These are phyloP conservation scores for Asclepias syriaca DNA, from an alignment of 257 asterid species.

Conservation along the genomic window DNA sequence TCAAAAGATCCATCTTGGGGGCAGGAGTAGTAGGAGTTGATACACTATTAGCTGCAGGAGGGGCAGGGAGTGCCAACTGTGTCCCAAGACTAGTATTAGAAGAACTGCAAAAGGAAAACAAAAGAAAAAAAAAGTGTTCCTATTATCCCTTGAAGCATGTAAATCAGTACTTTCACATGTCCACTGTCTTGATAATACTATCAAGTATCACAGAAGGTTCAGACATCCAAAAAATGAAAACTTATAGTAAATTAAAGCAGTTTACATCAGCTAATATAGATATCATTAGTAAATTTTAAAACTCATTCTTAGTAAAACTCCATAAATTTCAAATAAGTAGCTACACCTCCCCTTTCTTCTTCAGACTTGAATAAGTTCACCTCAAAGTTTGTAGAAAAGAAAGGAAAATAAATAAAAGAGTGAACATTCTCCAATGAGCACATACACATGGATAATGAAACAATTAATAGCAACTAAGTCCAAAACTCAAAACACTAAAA, in stretches of 20 bases:
- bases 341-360: not conserved
- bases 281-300: not conserved
- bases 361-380: not conserved
- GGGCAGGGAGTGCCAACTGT: constrained; percentile 59
- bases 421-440: not conserved
- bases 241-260: not conserved
- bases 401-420: too few species aligned
- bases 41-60: constrained; percentile 47
- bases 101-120: constrained; percentile 40
- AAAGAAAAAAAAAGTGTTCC: not conserved
- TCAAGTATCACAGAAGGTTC: not conserved
- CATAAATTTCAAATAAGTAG: not conserved
- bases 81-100: constrained; percentile 51
- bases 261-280: not conserved
- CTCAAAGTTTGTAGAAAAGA: not conserved
- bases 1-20: constrained; percentile 81
- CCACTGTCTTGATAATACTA: not conserved
- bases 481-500: not conserved
- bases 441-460: not conserved
- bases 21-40: constrained; percentile 46
- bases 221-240: not conserved
- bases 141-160: not conserved
- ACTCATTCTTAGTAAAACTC: not conserved
- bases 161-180: constrained; percentile 5
- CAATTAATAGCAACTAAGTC: not conserved